Conservation (phyloP, 805 yeast genomes). For the Kregervanrija delftensis region DNA sequence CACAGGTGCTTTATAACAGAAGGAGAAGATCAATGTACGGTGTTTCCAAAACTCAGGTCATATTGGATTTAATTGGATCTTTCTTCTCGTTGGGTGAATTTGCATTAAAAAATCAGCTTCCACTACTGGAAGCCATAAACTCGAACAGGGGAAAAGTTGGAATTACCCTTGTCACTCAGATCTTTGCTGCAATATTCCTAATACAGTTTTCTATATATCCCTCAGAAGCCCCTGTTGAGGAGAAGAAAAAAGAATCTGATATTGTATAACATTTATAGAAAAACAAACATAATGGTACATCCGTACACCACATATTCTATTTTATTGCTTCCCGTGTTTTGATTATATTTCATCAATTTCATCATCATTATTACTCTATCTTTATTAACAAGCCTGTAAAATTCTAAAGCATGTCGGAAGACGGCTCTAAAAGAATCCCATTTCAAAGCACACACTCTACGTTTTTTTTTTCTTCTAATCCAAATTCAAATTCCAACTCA, state of each 20-base stretch:
- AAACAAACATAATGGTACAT: too few species aligned
- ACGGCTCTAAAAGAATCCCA: too few species aligned
- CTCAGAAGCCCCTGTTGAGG: slow-evolving; percentile 2
- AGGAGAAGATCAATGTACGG: slow-evolving; percentile 39
- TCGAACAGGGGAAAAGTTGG: slow-evolving; percentile 41
- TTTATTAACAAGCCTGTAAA: too few species aligned
- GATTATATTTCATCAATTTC: too few species aligned
- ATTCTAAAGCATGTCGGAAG: too few species aligned
- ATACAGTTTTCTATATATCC: slow-evolving; percentile 22
- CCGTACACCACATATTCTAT: too few species aligned
- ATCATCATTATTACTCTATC: too few species aligned
- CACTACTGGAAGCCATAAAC: slow-evolving; percentile 20
- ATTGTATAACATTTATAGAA: too few species aligned
- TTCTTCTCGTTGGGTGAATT: slow-evolving; percentile 33
- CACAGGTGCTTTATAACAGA: slow-evolving; percentile 38
- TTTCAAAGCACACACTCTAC: too few species aligned
- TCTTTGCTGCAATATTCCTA: slow-evolving; percentile 24
- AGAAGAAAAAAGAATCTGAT: too few species aligned
- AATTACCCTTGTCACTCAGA: slow-evolving; percentile 30
- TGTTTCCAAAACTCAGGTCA: slow-evolving; percentile 33
- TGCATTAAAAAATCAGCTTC: slow-evolving; percentile 28
- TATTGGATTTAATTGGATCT: slow-evolving; percentile 38
- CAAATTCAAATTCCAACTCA: background rate
- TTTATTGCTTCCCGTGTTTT: too few species aligned
- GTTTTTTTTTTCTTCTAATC: too few species aligned